phyloP scores from a whole-genome alignment of 2,329 filamentous ascomycete species.

The Bipolaris cookei region DNA sequence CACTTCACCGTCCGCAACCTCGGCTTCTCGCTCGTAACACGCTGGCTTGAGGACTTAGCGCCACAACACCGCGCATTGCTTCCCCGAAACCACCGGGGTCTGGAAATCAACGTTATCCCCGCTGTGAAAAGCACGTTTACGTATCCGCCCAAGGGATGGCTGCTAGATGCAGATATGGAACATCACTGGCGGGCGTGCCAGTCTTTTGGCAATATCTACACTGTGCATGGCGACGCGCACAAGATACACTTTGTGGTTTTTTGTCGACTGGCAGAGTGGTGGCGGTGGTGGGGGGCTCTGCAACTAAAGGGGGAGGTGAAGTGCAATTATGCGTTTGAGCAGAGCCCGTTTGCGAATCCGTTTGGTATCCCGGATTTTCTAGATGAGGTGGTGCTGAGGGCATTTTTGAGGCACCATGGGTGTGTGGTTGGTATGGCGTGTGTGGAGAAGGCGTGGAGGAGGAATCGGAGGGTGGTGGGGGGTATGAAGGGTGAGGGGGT shows the following conservation, averaged over 20 bases:
- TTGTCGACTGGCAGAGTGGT: slow-evolving; percentile 29
- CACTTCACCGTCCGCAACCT: slow-evolving; percentile 23
- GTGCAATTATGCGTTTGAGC: slow-evolving; percentile 20
- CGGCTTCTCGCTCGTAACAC: slow-evolving; percentile 19
- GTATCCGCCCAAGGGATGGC: slow-evolving; percentile 25
- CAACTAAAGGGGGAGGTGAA: neutral
- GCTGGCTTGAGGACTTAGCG: slow-evolving; percentile 27
- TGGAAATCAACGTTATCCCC: slow-evolving; percentile 20
- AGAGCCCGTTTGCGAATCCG: slow-evolving; percentile 7
- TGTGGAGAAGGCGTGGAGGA: slow-evolving; percentile 16
- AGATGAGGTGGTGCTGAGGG: neutral
- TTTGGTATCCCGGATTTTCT: slow-evolving; percentile 2
- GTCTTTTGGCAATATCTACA: slow-evolving; percentile 35
- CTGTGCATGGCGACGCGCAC: slow-evolving; percentile 1
- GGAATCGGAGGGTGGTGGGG: neutral
- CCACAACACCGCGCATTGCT: slow-evolving; percentile 25
- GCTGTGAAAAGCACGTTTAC: slow-evolving; percentile 11
- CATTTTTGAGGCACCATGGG: slow-evolving; percentile 8
- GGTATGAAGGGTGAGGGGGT: slow-evolving; percentile 11
- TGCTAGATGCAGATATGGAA: slow-evolving; percentile 17
- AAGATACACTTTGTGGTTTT: slow-evolving; percentile 26
- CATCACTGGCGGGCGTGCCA: slow-evolving; percentile 33
- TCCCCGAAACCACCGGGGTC: slow-evolving; percentile 17
- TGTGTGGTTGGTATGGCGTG: slow-evolving; percentile 10
- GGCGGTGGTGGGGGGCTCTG: slow-evolving; percentile 3